Conservation (phyloP, 345 rosid genomes). For the rapeseed (Brassica napus) region DNA sequence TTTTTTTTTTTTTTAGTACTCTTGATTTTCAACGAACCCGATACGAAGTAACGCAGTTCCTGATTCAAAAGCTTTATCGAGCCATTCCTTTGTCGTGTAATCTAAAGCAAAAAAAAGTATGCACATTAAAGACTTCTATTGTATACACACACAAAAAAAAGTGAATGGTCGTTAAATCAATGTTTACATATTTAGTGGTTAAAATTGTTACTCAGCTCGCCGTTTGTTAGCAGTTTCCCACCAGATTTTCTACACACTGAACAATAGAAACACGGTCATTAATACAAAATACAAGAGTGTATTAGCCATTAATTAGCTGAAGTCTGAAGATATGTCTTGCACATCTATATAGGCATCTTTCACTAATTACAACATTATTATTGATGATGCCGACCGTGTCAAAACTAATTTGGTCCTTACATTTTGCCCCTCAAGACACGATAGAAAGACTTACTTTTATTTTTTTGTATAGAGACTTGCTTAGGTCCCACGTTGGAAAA, state of each 20-base stretch:
- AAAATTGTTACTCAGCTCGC: slow-evolving; percentile 7
- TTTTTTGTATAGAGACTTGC: slow-evolving; percentile 1
- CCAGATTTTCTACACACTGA: slow-evolving; percentile 26
- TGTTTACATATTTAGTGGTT: background rate
- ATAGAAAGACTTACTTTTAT: slow-evolving; percentile 12
- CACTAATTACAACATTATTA: background rate
- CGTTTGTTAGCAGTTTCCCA: slow-evolving; percentile 28
- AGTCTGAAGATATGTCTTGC: background rate
- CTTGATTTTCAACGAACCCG: slow-evolving; percentile 27
- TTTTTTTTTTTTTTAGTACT: background rate
- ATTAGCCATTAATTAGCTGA: slow-evolving; percentile 5
- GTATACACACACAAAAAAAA: background rate
- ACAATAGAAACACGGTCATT: slow-evolving; percentile 15
- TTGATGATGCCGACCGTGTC: slow-evolving; percentile 8
- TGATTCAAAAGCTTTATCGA: slow-evolving; percentile 19
- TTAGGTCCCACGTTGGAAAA: background rate
- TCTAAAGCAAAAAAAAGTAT: background rate
- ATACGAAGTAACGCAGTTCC: slow-evolving; percentile 18
- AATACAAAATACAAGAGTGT: slow-evolving; percentile 20
- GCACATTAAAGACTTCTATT: background rate
- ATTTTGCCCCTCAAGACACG: slow-evolving; percentile 19
- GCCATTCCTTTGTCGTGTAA: slow-evolving; percentile 17
- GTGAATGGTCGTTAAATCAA: background rate
- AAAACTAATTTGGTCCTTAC: slow-evolving; percentile 3
- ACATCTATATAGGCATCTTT: slow-evolving; percentile 27